phyloP scores from a whole-genome alignment of 805 yeast species.

The Candida ortonii region DNA sequence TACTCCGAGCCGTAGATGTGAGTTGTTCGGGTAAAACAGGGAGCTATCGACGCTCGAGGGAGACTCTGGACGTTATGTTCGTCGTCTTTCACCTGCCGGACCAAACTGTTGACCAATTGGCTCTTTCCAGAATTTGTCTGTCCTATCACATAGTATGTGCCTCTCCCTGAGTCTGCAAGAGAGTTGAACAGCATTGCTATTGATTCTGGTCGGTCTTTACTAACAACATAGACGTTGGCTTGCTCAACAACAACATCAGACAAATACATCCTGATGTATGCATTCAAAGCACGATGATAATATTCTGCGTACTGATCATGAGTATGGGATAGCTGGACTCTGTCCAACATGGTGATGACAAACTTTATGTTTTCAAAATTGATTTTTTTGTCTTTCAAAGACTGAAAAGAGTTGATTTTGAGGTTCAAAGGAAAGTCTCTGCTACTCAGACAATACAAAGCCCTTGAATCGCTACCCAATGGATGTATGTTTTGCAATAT shows the following conservation, averaged over 20 bases:
- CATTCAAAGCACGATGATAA: constrained; percentile 6
- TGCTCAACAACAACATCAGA: background rate
- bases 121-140: constrained; percentile 32
- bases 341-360: constrained; percentile 17
- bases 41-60: constrained; percentile 14
- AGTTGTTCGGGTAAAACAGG: constrained; percentile 18
- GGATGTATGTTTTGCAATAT: too few species aligned
- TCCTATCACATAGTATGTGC: constrained; percentile 26
- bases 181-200: constrained; percentile 6
- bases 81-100: constrained; percentile 6
- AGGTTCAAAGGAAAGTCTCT: constrained; percentile 24
- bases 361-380: constrained; percentile 9
- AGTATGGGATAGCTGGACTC: background rate
- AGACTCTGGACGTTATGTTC: constrained; percentile 7
- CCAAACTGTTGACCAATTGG: constrained; percentile 14
- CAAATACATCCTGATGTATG: constrained; percentile 4
- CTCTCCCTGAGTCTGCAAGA: constrained; percentile 1
- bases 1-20: constrained; percentile 11
- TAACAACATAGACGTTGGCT: constrained; percentile 6
- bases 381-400: constrained; percentile 3
- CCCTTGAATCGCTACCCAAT: constrained; percentile 1
- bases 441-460: constrained; percentile 21
- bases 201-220: constrained; percentile 3
- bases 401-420: constrained; percentile 4
- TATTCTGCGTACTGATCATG: background rate